Conservation (phyloP, 768 basidiomycete genomes). For the Chalciporus piperatus region DNA sequence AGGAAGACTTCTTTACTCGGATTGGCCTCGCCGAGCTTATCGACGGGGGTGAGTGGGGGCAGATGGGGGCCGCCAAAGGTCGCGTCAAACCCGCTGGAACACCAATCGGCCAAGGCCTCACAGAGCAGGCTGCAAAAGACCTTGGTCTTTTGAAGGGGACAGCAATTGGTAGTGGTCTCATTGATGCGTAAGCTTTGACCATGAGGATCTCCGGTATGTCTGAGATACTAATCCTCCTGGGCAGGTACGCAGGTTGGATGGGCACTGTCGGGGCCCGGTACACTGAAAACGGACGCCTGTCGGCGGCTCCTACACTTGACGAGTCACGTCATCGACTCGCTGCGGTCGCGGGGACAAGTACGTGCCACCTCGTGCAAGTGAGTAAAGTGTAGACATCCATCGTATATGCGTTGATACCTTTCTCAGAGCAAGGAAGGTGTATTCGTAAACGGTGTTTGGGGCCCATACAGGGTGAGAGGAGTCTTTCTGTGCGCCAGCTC, state of each 20-base stretch:
- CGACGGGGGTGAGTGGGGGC: slow-evolving; percentile 59
- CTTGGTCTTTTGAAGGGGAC: slow-evolving; percentile 84
- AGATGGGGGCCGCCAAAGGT: slow-evolving; percentile 67
- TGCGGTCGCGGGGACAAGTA: slow-evolving; percentile 93
- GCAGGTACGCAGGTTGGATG: slow-evolving; percentile 92
- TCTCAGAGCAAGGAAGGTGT: slow-evolving; percentile 74
- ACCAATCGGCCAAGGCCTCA: slow-evolving; percentile 83
- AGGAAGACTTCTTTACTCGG: slow-evolving; percentile 76
- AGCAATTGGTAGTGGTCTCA: slow-evolving; percentile 90
- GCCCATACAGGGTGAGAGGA: slow-evolving; percentile 67
- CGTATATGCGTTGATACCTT: not conserved
- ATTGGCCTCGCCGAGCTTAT: slow-evolving; percentile 79
- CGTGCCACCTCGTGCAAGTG: slow-evolving; percentile 92
- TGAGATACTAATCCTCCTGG: not conserved
- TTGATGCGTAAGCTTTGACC: slow-evolving; percentile 72
- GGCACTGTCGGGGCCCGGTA: slow-evolving; percentile 89
- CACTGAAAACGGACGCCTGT: slow-evolving; percentile 49
- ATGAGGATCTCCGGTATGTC: not conserved
- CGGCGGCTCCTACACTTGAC: slow-evolving; percentile 57
- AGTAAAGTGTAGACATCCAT: slow-evolving; percentile 1
- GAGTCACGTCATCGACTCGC: slow-evolving; percentile 84
- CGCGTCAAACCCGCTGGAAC: slow-evolving; percentile 75
- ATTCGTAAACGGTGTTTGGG: slow-evolving; percentile 92
- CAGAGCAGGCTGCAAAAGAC: slow-evolving; percentile 74
- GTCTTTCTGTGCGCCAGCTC: not conserved